Evolutionary conservation across 306 rosid species (phyloP).

Genomic region (Castanospermum australe): DNA sequence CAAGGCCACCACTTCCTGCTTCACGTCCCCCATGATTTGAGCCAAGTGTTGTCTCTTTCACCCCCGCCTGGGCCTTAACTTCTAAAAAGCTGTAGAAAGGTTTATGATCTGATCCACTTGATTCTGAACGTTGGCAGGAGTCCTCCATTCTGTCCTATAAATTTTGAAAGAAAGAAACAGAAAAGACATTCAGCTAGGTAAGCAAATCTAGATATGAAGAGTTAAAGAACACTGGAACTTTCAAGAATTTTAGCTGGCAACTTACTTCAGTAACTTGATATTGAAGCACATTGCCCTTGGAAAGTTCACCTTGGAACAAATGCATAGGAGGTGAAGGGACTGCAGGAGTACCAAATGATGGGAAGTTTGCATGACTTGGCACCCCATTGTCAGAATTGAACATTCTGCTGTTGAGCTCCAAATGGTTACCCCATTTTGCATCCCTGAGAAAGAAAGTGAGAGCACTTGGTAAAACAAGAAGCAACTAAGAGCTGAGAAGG

Average conservation of each 20-base stretch:
- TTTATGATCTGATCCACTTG: conserved; percentile 19
- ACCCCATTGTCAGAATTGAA: conserved; percentile 26
- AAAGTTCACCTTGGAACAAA: conserved; percentile 17
- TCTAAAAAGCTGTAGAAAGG: conserved; percentile 44
- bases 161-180: not conserved
- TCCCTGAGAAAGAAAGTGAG: conserved; percentile 29
- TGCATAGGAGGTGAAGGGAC: conserved; percentile 36
- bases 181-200: not conserved
- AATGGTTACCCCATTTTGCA: conserved; percentile 36
- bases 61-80: conserved; percentile 23
- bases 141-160: conserved; percentile 34
- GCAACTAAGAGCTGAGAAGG: not conserved
- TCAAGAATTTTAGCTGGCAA: not conserved
- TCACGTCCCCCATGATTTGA: conserved; percentile 28
- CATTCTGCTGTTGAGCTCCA: conserved; percentile 34
- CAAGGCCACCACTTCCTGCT: conserved; percentile 34
- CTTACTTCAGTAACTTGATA: conserved; percentile 34
- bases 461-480: not conserved
- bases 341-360: conserved; percentile 26
- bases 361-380: conserved; percentile 25
- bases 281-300: conserved; percentile 29
- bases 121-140: conserved; percentile 16
- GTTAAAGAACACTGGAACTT: not conserved
- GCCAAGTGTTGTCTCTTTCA: conserved; percentile 2
- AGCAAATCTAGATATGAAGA: not conserved